Evolutionary conservation across 2,329 filamentous ascomycete species (phyloP), one percentile per base, ranked within the genome.

Genomic region (Ophiostoma ips): DNA sequence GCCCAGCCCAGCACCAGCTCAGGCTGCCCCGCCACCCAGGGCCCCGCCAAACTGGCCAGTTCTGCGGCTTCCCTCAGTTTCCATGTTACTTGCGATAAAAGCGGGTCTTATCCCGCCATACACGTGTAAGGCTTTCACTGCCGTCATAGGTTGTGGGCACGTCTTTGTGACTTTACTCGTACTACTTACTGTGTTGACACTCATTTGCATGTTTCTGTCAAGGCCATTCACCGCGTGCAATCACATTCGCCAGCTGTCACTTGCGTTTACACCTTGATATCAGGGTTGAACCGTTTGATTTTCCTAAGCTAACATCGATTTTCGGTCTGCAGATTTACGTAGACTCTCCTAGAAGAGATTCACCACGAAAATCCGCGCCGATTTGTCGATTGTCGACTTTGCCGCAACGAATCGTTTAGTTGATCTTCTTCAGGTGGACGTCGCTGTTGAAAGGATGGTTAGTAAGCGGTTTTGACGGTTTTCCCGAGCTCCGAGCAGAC

Each of bases 341-440:
- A 28, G 19, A 31, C 13, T 19, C 36, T 37, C 37, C 40, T 37
- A 43, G 19, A 19, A n/a, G n/a, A n/a, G n/a, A n/a, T n/a, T n/a
- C n/a, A n/a, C n/a, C n/a, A n/a, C n/a, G n/a, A n/a, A n/a, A n/a
- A n/a, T n/a, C n/a, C n/a, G n/a, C n/a, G n/a, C n/a, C n/a, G 1
- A 11, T 34, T 48, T 15, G 46, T 47, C 12, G 4, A 24, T 46
- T 9, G 28, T 34, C 12, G 46, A 43, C 7, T 2, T 47, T 24
- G 35, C 34, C 16, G 8, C 21, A 36, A 43, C 40, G 15, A 33
- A 46, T 49, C 34, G 34, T 16, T 47, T 57, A 65, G 40, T 58
- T 38, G 50, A 64, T 55, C 11, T 55, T 54, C 58, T 64, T 64
- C 38, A 66, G 62, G 52, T 62, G 49, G 18, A 65, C 63, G 33